Percentiles rank a stretch among this genome's conserved stretches.
Conservation (phyloP, 495 filamentous ascomycete species). For the Entonaema liquescens region DNA sequence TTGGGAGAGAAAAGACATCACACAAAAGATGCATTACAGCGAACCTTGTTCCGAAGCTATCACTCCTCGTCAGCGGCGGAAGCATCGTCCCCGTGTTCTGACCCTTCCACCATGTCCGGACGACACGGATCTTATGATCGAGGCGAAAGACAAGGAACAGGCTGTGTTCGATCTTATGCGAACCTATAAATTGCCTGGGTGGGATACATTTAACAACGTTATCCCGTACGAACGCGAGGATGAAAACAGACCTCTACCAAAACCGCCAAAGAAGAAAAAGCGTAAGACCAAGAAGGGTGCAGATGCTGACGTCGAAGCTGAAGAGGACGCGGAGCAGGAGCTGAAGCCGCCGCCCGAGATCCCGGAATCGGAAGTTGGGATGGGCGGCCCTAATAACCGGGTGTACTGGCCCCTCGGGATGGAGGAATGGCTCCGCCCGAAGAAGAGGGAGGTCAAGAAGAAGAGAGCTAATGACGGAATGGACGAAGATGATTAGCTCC, state of each 20-base stretch:
- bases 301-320: slow-evolving; percentile 26
- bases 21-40: slow-evolving; percentile 95
- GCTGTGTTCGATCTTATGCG: slow-evolving; percentile 95
- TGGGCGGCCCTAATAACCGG: slow-evolving; percentile 86
- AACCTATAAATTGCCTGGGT: slow-evolving; percentile 81
- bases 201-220: slow-evolving; percentile 78
- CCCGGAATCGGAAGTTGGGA: slow-evolving; percentile 75
- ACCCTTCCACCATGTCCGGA: slow-evolving; percentile 82
- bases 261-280: slow-evolving; percentile 57
- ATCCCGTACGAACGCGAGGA: slow-evolving; percentile 79
- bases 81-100: slow-evolving; percentile 80
- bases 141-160: slow-evolving; percentile 98
- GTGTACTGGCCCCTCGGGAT: slow-evolving; percentile 93
- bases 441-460: slow-evolving; percentile 73
- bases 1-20: slow-evolving; percentile 87
- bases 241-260: slow-evolving; percentile 72
- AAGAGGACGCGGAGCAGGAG: slow-evolving; percentile 53
- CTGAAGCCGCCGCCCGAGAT: slow-evolving; percentile 55
- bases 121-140: slow-evolving; percentile 96
- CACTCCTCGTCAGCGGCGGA: slow-evolving; percentile 77
- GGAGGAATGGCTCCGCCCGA: slow-evolving; percentile 89
- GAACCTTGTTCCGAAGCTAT: slow-evolving; percentile 80
- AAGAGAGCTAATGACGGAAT: slow-evolving; percentile 32
- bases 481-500: slow-evolving; percentile 22
- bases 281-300: slow-evolving; percentile 43